Conservation (phyloP, 805 yeast species). For the Saturnispora sanitii region DNA sequence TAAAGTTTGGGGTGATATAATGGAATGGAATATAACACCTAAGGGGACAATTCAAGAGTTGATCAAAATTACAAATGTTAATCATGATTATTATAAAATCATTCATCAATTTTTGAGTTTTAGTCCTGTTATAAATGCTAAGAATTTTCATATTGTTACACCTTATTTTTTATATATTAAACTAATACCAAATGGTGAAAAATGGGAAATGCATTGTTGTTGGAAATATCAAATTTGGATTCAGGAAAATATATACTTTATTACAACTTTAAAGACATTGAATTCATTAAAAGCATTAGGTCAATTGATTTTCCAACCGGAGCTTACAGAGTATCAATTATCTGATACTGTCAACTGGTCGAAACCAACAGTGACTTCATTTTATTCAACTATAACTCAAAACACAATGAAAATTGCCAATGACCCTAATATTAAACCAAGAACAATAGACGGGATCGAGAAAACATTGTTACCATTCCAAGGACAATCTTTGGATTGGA, state of each 20-base stretch:
- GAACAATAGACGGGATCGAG: conserved; percentile 13
- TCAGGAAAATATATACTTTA: conserved; percentile 14
- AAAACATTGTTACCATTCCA: conserved; percentile 35
- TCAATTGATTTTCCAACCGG: conserved; percentile 10
- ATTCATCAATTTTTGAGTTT: conserved; percentile 5
- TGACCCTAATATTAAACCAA: background rate
- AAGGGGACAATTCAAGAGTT: conserved; percentile 2
- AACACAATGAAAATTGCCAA: conserved; percentile 27
- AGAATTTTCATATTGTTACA: conserved; percentile 6
- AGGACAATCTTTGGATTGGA: conserved; percentile 46
- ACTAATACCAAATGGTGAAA: background rate
- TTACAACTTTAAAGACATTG: conserved; percentile 15
- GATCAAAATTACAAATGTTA: conserved; percentile 1
- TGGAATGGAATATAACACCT: conserved; percentile 1
- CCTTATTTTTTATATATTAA: conserved; percentile 2
- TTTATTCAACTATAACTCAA: conserved; percentile 42
- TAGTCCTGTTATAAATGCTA: conserved; percentile 6
- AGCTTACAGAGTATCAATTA: conserved; percentile 19
- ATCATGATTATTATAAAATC: background rate
- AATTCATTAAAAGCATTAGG: conserved; percentile 14
- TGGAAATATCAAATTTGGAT: conserved; percentile 12
- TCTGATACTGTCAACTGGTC: conserved; percentile 7
- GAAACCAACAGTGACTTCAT: conserved; percentile 26
- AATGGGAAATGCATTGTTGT: conserved; percentile 4
- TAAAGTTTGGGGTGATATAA: conserved; percentile 3